Percentiles rank a stretch among this genome's conserved stretches.
Evolutionary conservation across 1,284 basidiomycete species (phyloP).

Genomic region (Puccinia sorghi): DNA sequence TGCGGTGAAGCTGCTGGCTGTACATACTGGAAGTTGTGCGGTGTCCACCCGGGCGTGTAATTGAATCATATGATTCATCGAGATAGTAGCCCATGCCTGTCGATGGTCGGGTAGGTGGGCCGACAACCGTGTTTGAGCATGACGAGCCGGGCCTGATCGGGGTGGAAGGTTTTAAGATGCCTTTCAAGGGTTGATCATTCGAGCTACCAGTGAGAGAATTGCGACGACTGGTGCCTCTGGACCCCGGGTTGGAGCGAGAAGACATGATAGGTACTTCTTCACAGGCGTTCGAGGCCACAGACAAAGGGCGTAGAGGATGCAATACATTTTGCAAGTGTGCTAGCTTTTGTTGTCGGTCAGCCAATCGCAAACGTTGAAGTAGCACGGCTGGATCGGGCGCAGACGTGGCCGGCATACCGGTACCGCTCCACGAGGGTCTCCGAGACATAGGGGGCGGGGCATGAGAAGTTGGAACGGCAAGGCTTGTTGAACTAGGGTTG

Average conservation of each 20-base stretch:
- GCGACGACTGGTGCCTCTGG: conserved; percentile 22
- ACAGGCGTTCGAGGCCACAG: conserved; percentile 19
- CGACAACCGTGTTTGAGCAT: conserved; percentile 21
- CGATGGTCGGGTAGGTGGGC: conserved; percentile 21
- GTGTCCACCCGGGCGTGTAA: conserved; percentile 16
- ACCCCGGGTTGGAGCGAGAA: conserved; percentile 23
- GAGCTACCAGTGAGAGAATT: conserved; percentile 15
- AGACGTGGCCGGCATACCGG: not conserved
- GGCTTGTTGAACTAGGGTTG: conserved; percentile 29
- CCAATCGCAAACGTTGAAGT: conserved; percentile 27
- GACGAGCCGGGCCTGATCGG: conserved; percentile 20
- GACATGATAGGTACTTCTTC: not conserved
- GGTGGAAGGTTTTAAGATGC: conserved; percentile 21
- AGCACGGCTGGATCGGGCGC: conserved; percentile 21
- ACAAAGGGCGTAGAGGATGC: conserved; percentile 15
- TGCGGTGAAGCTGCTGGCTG: conserved; percentile 12
- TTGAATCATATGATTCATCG: conserved; percentile 30
- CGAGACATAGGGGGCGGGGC: conserved; percentile 11
- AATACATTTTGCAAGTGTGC: conserved; percentile 13
- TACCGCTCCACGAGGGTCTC: conserved; percentile 6
- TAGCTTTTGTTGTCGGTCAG: conserved; percentile 28
- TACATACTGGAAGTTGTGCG: conserved; percentile 6
- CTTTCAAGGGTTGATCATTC: conserved; percentile 23
- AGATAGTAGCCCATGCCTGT: conserved; percentile 33
- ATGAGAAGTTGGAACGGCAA: conserved; percentile 5